Percentiles rank a stretch among this genome's conserved stretches.
Conservation (phyloP, 148 eudicot genomes). For the Cornus florida region DNA sequence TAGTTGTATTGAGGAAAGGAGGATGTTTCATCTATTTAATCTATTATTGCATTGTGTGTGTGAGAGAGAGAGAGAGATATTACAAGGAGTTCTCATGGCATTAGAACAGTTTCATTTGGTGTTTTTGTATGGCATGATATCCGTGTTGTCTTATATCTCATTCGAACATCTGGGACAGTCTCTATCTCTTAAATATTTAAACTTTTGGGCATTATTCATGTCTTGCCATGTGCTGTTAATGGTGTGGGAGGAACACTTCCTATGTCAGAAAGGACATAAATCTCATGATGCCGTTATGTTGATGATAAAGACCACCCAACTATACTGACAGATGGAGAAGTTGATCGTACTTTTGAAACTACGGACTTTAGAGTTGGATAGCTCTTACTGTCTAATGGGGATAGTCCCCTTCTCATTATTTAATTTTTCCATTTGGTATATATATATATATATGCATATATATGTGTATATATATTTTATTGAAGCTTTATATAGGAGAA, state of each 20-base stretch:
- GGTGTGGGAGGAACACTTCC: constrained; percentile 39
- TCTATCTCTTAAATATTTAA: constrained; percentile 19
- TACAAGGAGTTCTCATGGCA: background rate
- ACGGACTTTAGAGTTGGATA: constrained; percentile 59
- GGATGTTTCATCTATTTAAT: background rate
- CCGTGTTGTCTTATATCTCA: constrained; percentile 1
- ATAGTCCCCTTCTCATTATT: background rate
- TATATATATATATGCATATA: no score
- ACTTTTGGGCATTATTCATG: constrained; percentile 66
- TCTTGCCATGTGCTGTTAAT: constrained; percentile 61
- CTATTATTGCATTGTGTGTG: no score
- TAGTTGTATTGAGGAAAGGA: background rate
- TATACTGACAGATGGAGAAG: constrained; percentile 42
- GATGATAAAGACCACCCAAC: constrained; percentile 30
- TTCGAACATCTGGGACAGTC: constrained; percentile 22
- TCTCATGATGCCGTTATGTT: constrained; percentile 49
- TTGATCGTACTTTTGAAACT: constrained; percentile 40
- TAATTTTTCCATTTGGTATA: no score
- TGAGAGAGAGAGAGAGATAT: background rate
- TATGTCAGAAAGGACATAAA: constrained; percentile 49
- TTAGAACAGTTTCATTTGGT: constrained; percentile 9
- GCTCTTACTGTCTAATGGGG: constrained; percentile 67
- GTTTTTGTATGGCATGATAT: background rate
- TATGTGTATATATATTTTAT: background rate
- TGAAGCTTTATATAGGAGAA: background rate